phyloP scores from a whole-genome alignment of 306 rosid genomes.

The Prosopis cineraria region DNA sequence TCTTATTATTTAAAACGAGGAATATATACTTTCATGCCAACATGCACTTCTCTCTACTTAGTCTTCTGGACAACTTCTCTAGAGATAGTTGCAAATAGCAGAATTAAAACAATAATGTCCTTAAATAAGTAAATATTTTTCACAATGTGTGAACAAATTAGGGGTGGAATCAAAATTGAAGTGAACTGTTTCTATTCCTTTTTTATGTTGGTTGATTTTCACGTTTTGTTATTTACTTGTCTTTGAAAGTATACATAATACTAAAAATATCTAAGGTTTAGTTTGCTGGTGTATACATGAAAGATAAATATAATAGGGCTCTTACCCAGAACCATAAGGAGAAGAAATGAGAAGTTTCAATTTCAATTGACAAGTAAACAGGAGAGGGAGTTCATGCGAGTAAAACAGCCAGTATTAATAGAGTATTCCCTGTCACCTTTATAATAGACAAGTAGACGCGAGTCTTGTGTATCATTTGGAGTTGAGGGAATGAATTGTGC shows the following conservation, averaged over 20 bases:
- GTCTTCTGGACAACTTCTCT: background rate
- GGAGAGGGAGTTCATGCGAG: background rate
- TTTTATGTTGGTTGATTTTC: background rate
- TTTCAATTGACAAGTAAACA: background rate
- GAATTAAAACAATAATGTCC: background rate
- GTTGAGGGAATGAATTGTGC: background rate
- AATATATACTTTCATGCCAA: background rate
- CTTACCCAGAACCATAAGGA: background rate
- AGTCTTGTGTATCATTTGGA: background rate
- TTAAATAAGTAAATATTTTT: background rate
- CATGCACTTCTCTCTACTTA: constrained; percentile 15
- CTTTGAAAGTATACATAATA: background rate
- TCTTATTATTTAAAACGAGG: no score
- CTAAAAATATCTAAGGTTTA: background rate
- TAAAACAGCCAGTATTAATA: background rate
- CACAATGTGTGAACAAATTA: background rate
- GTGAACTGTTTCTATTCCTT: background rate
- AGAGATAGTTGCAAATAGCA: background rate
- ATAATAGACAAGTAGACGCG: background rate
- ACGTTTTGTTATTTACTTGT: background rate
- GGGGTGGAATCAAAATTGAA: background rate
- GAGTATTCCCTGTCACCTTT: background rate
- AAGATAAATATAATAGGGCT: background rate
- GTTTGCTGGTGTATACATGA: background rate
- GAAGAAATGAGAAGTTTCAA: background rate